phyloP scores from a whole-genome alignment of 805 yeast genomes.

The Vanderwaltozyma yarrowii region DNA sequence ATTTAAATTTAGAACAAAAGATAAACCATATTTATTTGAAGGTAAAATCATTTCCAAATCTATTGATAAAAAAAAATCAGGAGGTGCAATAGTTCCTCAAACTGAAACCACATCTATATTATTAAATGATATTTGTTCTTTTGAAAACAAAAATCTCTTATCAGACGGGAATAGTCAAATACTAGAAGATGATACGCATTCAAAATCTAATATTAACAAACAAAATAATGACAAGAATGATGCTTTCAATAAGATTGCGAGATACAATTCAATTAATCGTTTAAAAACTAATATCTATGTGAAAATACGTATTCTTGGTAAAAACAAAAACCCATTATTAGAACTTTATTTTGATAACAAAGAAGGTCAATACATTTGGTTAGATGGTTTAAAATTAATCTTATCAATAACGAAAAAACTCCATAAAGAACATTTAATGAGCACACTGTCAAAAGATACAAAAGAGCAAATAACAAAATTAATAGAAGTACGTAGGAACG shows the following conservation, averaged over 20 bases:
- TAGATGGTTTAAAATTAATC: constrained; percentile 60
- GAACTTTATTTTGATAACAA: constrained; percentile 62
- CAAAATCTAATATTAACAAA: no score
- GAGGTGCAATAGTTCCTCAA: not conserved
- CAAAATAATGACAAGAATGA: no score
- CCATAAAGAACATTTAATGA: constrained; percentile 1
- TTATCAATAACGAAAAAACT: constrained; percentile 23
- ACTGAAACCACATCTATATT: constrained; percentile 34
- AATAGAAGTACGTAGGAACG: constrained; percentile 36
- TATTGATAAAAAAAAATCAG: not conserved
- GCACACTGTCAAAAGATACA: constrained; percentile 15
- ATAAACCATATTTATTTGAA: constrained; percentile 49
- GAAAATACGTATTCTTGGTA: constrained; percentile 41
- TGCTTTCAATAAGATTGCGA: no score
- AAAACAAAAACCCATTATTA: constrained; percentile 35
- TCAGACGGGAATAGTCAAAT: no score
- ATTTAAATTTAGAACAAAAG: constrained; percentile 37
- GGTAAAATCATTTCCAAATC: constrained; percentile 30
- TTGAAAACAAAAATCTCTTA: no score
- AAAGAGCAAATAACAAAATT: constrained; percentile 35
- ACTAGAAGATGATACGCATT: no score
- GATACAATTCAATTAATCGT: constrained; percentile 42
- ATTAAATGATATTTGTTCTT: constrained; percentile 39
- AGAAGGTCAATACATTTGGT: constrained; percentile 61
- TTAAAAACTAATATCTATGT: constrained; percentile 49